phyloP scores from a whole-genome alignment of 129 eudicot species.

The Smallanthus sonchifolius region DNA sequence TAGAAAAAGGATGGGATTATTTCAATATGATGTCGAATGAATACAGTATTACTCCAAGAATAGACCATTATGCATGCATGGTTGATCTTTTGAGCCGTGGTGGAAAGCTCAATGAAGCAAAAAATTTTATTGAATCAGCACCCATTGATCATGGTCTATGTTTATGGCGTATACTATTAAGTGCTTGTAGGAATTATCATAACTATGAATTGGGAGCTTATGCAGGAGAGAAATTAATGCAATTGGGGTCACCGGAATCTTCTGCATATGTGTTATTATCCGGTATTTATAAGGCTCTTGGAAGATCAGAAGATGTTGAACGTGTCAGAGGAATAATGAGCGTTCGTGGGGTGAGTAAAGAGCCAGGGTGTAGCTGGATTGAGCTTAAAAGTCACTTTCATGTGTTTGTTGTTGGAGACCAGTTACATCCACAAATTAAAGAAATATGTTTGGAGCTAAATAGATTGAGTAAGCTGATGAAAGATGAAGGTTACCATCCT shows the following conservation, averaged over 20 bases:
- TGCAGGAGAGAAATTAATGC: conserved; percentile 84
- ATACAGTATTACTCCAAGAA: conserved; percentile 47
- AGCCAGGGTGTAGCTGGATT: conserved; percentile 93
- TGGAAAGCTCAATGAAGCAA: conserved; percentile 69
- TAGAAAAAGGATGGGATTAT: conserved; percentile 53
- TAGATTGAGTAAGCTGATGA: conserved; percentile 53
- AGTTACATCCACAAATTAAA: conserved; percentile 55
- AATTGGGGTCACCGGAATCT: conserved; percentile 78
- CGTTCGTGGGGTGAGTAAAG: conserved; percentile 63
- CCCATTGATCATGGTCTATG: conserved; percentile 60
- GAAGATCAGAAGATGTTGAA: conserved; percentile 58
- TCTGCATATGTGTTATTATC: conserved; percentile 79
- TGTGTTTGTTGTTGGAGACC: conserved; percentile 85
- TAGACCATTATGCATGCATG: conserved; percentile 91
- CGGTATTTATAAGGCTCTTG: conserved; percentile 67
- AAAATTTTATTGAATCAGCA: conserved; percentile 70
- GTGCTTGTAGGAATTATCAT: conserved; percentile 78
- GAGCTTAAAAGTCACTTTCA: conserved; percentile 71
- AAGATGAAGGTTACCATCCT: conserved; percentile 55
- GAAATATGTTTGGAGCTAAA: conserved; percentile 43
- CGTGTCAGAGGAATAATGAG: conserved; percentile 68
- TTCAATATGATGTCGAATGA: conserved; percentile 55
- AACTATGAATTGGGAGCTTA: conserved; percentile 80
- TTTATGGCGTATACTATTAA: conserved; percentile 75
- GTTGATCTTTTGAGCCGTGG: conserved; percentile 88